Conservation (phyloP, 805 yeast species). For the Candida dendrica region DNA sequence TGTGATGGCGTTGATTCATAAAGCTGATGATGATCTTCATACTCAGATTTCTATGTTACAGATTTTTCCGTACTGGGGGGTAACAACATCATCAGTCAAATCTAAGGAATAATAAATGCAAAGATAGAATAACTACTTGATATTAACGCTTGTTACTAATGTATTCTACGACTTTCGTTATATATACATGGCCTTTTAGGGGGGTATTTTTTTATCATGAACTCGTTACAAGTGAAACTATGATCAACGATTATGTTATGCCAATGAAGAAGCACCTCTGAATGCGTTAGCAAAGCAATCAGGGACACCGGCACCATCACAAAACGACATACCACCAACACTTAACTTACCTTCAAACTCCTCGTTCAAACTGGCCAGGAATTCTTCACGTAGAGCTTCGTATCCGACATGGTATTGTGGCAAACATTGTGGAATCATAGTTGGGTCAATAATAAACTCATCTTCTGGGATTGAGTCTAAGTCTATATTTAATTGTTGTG, state of each 20-base stretch:
- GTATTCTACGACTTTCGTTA: too few species aligned
- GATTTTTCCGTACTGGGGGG: not conserved
- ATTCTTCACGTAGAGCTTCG: constrained; percentile 30
- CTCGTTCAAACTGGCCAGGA: constrained; percentile 24
- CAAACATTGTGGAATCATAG: constrained; percentile 50
- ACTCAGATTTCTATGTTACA: not conserved
- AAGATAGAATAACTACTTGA: too few species aligned
- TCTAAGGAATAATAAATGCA: too few species aligned
- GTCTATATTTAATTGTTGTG: constrained; percentile 30
- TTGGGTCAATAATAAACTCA: constrained; percentile 27
- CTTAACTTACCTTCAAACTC: constrained; percentile 37
- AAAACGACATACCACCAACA: constrained; percentile 75
- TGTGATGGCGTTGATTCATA: not conserved
- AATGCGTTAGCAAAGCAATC: constrained; percentile 69
- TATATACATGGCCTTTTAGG: too few species aligned
- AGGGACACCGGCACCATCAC: constrained; percentile 83
- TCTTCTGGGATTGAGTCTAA: constrained; percentile 18
- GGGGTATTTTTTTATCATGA: not conserved
- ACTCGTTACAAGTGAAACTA: not conserved
- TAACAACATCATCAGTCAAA: too few species aligned
- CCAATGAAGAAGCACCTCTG: constrained; percentile 38
- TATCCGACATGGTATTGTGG: constrained; percentile 81
- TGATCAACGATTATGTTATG: too few species aligned
- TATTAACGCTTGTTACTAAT: too few species aligned
- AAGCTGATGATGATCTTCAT: not conserved